Evolutionary conservation across 257 asterid species (phyloP), one percentile per base, ranked within the genome.

Genomic region (Dorcoceras hygrometricum): DNA sequence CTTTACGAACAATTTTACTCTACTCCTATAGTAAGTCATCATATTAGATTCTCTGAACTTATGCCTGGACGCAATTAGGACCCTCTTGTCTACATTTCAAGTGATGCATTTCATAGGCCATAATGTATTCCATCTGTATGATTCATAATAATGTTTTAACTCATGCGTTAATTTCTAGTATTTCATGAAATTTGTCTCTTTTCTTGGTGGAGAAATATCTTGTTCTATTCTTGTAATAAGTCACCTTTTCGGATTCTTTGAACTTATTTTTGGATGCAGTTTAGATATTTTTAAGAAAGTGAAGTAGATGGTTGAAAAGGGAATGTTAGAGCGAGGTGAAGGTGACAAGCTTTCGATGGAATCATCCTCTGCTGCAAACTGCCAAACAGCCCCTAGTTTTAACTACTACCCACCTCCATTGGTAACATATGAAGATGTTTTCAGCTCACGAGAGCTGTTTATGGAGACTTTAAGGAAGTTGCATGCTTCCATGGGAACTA

Each of bases 401-500:
- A 78, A 73, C 31, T 48, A 87, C 43, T 93, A 93, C 71, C 97
- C 97, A 53, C 75, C 87, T 57, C 86, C 96, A 54, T 48, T 86
- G 78, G 85, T 87, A 24, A 77, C 87, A 25, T 88, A 83, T 50
- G 84, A 90, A 31, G 84, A 86, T 68, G 82, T 88, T 8, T 83
- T 78, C 1, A 72, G 76, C 68, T 86, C 92, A 1, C 79, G 78
- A 18, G 74, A 77, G 23, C 46, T 71, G 0, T 93, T 93, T 78
- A 69, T 80, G 78, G 85, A 81, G 39, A 78, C 95, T 51, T 60
- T 93, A 77, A 84, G 82, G 83, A 85, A 84, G 74, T 84, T 88
- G 59, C 99, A 93, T 70, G 77, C 79, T 70, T 71, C 78, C 24
- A 88, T 90, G 97, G 87, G 83, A 32, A 86, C 95, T 71, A 93